Base-by-base conservation (phyloP, 2,329 filamentous ascomycete genomes). In the Venturia asperata region DNA sequence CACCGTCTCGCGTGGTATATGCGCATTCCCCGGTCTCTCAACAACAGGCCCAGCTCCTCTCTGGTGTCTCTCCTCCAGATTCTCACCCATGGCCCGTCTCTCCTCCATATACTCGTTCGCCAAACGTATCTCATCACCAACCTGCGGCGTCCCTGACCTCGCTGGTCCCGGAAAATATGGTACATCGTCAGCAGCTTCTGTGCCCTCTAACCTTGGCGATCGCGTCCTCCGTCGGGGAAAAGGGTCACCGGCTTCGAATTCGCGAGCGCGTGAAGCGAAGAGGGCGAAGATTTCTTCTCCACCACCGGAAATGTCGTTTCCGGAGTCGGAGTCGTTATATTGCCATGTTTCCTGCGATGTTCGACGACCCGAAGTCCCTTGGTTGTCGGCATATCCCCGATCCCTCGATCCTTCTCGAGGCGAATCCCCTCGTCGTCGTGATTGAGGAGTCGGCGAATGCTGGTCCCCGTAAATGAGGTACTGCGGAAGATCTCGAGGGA, bases 261-360 rank as follows among this genome's bases (percentile, higher is more conserved):
- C 52, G 30, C 30, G 52, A 13, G 27, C 52, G 9, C 52, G 52
- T 7, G 15, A n/a, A n/a, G 30, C 52, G 30, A 58, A 37, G 30
- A 58, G 52, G 52, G 52, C 10, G 30, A 37, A 58, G 30, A 37
- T 19, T 1, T 19, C 52, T 37, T 34, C 52, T 19, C 21, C 30
- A 17, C 19, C 30, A 15, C 6, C 17, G 13, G 52, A 5, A 5
- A n/a, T 37, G 2, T n/a, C 52, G 30, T 34, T 37, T 9, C 37
- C 30, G 47, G 47, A 15, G 30, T 58, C 52, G 52, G 52, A 58
- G 11, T 58, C 52, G 52, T 58, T 58, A 15, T 58, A 58, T 6
- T 10, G 27, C 52, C 52, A 58, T 37, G 52, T 34, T 37, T 34
- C 30, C 27, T 27, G n/a, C n/a, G 47, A 17, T 15, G 0, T 9